These are phyloP conservation scores for Medicago ruthenica DNA, from an alignment of 306 rosid species.

Conservation along the genomic window DNA sequence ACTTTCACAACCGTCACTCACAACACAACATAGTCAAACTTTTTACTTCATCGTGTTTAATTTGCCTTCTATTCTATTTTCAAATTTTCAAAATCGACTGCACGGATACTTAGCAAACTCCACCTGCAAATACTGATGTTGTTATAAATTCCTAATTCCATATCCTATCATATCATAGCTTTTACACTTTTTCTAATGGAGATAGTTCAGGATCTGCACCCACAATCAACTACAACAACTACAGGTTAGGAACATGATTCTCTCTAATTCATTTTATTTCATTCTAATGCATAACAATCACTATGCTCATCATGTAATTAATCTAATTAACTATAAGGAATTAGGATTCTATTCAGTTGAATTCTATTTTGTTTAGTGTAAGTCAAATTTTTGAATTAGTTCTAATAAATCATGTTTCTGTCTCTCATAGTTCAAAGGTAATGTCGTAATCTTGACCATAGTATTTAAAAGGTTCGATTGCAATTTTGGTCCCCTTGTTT, in stretches of 20 bases:
- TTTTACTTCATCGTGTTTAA: constrained; percentile 14
- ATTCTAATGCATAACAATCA: neutral
- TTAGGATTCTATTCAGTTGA: too few relatives aligned
- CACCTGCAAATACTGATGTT: constrained; percentile 17
- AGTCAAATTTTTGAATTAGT: too few relatives aligned
- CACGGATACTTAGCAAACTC: constrained; percentile 3
- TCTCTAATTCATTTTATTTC: neutral
- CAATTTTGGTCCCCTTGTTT: too few relatives aligned
- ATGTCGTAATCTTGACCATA: too few relatives aligned
- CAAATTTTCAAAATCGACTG: constrained; percentile 12
- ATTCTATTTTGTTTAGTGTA: too few relatives aligned
- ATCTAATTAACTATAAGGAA: neutral
- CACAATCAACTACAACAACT: constrained; percentile 24
- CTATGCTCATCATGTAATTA: neutral
- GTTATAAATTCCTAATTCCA: neutral
- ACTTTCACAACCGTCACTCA: neutral
- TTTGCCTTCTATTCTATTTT: neutral
- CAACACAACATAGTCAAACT: constrained; percentile 23
- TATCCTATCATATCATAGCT: neutral
- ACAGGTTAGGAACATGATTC: neutral
- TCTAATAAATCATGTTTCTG: too few relatives aligned
- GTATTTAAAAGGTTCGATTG: too few relatives aligned
- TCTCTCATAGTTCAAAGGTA: too few relatives aligned
- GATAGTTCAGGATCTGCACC: constrained; percentile 50
- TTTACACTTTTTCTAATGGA: constrained; percentile 43